These are phyloP conservation scores for Hypoxylon rickii DNA, from an alignment of 495 filamentous ascomycete genomes.

Conservation along the genomic window DNA sequence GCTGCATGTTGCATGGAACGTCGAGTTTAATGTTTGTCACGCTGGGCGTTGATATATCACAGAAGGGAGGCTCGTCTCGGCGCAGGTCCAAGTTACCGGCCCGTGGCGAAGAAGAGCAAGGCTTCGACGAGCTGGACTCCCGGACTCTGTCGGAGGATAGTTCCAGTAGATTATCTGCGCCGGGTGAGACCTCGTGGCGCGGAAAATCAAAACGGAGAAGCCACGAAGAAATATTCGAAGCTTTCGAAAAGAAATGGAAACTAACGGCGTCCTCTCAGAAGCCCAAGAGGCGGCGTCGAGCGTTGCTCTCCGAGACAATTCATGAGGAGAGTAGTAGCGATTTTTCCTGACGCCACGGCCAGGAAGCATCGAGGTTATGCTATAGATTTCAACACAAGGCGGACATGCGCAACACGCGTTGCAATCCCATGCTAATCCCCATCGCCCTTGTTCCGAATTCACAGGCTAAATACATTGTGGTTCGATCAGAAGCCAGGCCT, in stretches of 20 bases:
- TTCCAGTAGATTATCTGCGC: slow-evolving; percentile 11
- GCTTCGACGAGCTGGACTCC: slow-evolving; percentile 10
- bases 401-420: not conserved
- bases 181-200: slow-evolving; percentile 2
- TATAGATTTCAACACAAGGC: too few species aligned
- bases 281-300: slow-evolving; percentile 39
- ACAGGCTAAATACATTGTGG: not conserved
- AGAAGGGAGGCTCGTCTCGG: slow-evolving; percentile 12
- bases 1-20: slow-evolving; percentile 52
- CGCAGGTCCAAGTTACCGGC: not conserved
- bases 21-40: slow-evolving; percentile 46
- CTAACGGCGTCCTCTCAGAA: slow-evolving; percentile 33
- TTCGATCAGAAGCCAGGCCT: not conserved
- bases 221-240: slow-evolving; percentile 17
- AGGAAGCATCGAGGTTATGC: too few species aligned
- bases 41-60: slow-evolving; percentile 42
- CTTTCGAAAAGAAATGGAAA: slow-evolving; percentile 36
- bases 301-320: slow-evolving; percentile 62
- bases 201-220: slow-evolving; percentile 2
- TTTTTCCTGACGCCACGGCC: slow-evolving; percentile 13
- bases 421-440: not conserved
- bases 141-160: slow-evolving; percentile 18
- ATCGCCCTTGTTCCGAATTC: not conserved
- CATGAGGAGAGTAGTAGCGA: slow-evolving; percentile 66
- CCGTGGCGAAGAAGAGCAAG: slow-evolving; percentile 45